Percentiles rank a stretch among this genome's conserved stretches.
Evolutionary conservation across 257 asterid species (phyloP).

Genomic region (Verbascum thapsus): DNA sequence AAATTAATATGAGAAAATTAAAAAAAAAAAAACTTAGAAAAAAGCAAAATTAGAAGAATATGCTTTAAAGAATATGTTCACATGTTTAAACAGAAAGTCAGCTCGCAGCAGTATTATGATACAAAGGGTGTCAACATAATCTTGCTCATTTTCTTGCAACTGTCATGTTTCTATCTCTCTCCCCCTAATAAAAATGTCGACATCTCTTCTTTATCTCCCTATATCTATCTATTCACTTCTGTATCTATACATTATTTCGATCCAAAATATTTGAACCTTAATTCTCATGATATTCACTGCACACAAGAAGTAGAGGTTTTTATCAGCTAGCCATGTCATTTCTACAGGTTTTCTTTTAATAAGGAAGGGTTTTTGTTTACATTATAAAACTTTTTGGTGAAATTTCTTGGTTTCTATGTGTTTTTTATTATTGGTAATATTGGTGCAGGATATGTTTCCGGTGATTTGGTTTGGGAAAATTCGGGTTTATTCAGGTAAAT

Average conservation of each 20-base stretch:
- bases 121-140: too few species aligned
- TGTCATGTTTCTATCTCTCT: too few species aligned
- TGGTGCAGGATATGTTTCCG: slow-evolving; percentile 44
- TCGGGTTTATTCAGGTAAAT: slow-evolving; percentile 42
- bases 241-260: not conserved
- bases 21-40: too few species aligned
- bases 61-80: too few species aligned
- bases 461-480: slow-evolving; percentile 33
- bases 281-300: not conserved
- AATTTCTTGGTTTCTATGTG: slow-evolving; percentile 21
- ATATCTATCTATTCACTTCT: not conserved
- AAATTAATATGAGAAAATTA: too few species aligned
- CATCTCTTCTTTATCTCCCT: slow-evolving; percentile 15
- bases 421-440: slow-evolving; percentile 4
- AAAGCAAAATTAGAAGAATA: too few species aligned
- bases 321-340: slow-evolving; percentile 37
- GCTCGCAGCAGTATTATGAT: too few species aligned
- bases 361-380: too few species aligned
- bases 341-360: slow-evolving; percentile 34
- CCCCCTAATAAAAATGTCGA: slow-evolving; percentile 9
- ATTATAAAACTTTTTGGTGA: too few species aligned
- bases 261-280: not conserved
- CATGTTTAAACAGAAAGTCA: too few species aligned
- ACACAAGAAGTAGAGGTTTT: not conserved
- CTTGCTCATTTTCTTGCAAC: too few species aligned